These are phyloP conservation scores for Myriosclerotinia scirpicola DNA, from an alignment of 2,329 filamentous ascomycete genomes.

Conservation along the genomic window DNA sequence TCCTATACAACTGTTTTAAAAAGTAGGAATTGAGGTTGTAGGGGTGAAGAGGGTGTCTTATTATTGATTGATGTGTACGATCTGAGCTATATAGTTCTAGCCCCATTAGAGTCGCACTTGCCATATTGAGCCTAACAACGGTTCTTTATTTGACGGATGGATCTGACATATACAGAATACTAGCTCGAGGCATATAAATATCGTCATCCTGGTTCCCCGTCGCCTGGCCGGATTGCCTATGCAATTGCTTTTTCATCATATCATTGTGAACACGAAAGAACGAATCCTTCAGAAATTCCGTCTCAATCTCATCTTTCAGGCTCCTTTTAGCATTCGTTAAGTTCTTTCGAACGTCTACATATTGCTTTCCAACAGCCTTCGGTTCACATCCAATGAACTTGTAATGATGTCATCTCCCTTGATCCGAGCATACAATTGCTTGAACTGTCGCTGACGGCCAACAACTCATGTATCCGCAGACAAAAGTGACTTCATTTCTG, in stretches of 20 bases:
- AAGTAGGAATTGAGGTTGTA: too few relatives aligned
- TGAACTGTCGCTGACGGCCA: slow-evolving; percentile 26
- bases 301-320: slow-evolving; percentile 22
- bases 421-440: slow-evolving; percentile 19
- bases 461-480: slow-evolving; percentile 22
- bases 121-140: too few relatives aligned
- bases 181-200: not conserved
- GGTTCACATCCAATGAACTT: slow-evolving; percentile 28
- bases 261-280: slow-evolving; percentile 30
- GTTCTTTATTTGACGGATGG: too few relatives aligned
- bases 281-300: slow-evolving; percentile 26
- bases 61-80: too few relatives aligned
- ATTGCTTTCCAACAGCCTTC: slow-evolving; percentile 16
- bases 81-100: too few relatives aligned
- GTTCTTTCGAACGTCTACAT: slow-evolving; percentile 25
- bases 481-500: slow-evolving; percentile 23
- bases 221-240: slow-evolving; percentile 21
- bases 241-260: slow-evolving; percentile 30
- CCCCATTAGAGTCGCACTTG: too few relatives aligned
- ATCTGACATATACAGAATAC: too few relatives aligned
- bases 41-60: too few relatives aligned
- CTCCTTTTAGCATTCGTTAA: slow-evolving; percentile 27
- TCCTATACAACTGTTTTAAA: too few relatives aligned
- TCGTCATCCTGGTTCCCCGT: slow-evolving; percentile 21
- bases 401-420: slow-evolving; percentile 23